Conservation (phyloP, 139 green algal genomes). For the Coelastrella sp. region DNA sequence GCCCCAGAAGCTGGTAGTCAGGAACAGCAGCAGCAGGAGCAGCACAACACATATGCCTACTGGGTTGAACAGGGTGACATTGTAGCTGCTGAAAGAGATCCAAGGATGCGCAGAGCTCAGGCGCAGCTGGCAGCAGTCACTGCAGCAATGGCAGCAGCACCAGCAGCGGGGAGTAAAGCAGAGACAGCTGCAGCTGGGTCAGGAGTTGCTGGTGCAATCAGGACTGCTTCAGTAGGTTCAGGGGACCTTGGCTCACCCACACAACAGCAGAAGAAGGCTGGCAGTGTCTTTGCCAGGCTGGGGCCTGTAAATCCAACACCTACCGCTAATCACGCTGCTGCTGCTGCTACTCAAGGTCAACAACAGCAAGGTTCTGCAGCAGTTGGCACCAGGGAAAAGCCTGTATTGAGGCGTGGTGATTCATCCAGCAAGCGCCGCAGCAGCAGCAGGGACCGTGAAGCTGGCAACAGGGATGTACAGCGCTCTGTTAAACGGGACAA, state of each 20-base stretch:
- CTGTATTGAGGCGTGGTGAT: too few relatives aligned
- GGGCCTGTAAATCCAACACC: neutral
- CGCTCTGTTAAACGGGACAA: too few relatives aligned
- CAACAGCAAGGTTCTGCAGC: too few relatives aligned
- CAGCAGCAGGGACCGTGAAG: neutral
- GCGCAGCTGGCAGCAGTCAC: neutral
- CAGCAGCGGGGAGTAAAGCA: neutral
- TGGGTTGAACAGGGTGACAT: conserved; percentile 22
- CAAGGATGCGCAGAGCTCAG: neutral
- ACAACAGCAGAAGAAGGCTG: neutral
- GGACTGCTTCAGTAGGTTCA: neutral
- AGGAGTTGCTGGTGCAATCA: too few relatives aligned
- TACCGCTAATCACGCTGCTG: neutral
- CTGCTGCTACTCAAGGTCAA: neutral
- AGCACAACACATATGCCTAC: neutral
- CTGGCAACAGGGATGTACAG: neutral
- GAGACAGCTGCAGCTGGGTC: neutral
- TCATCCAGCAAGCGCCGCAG: too few relatives aligned
- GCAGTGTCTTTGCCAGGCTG: neutral
- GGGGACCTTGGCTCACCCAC: neutral
- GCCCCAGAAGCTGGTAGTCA: neutral
- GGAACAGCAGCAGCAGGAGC: too few relatives aligned
- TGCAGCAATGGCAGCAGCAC: neutral
- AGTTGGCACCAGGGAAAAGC: too few relatives aligned
- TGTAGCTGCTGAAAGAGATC: neutral